Evolutionary conservation across 768 basidiomycete species (phyloP).

Genomic region (Trametes meyenii): DNA sequence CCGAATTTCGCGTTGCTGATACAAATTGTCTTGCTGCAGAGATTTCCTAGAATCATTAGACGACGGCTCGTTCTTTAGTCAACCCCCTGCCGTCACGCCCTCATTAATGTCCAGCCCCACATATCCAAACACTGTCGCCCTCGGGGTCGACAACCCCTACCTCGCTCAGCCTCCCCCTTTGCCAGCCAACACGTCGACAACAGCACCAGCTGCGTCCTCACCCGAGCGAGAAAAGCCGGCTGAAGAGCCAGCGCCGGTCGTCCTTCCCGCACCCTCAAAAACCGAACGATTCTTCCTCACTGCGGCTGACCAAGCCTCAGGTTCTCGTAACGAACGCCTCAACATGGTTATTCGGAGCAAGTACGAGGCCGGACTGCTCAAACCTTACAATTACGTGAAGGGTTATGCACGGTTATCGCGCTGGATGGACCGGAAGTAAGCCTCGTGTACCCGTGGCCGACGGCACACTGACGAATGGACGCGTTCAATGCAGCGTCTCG

Average conservation of each 20-base stretch:
- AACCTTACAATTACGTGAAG: constrained; percentile 96
- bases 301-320: constrained; percentile 92
- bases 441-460: constrained; percentile 2
- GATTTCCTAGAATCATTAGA: constrained; percentile 90
- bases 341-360: constrained; percentile 93
- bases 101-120: constrained; percentile 44
- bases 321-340: constrained; percentile 86
- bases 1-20: neutral
- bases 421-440: constrained; percentile 95
- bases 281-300: constrained; percentile 90
- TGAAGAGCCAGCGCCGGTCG: constrained; percentile 47
- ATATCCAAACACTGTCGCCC: constrained; percentile 27
- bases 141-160: constrained; percentile 31
- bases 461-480: neutral
- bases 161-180: constrained; percentile 31
- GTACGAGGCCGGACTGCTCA: constrained; percentile 93
- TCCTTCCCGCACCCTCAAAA: constrained; percentile 74
- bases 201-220: constrained; percentile 22
- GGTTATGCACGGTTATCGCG: constrained; percentile 89
- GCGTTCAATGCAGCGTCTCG: constrained; percentile 61
- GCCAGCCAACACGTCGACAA: constrained; percentile 23
- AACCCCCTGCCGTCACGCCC: constrained; percentile 52
- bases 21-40: constrained; percentile 39
- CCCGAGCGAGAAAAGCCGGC: constrained; percentile 35
- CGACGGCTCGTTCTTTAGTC: constrained; percentile 78